Base-by-base conservation (phyloP, 148 eudicot genomes). In the Dysphania ambrosioides region DNA sequence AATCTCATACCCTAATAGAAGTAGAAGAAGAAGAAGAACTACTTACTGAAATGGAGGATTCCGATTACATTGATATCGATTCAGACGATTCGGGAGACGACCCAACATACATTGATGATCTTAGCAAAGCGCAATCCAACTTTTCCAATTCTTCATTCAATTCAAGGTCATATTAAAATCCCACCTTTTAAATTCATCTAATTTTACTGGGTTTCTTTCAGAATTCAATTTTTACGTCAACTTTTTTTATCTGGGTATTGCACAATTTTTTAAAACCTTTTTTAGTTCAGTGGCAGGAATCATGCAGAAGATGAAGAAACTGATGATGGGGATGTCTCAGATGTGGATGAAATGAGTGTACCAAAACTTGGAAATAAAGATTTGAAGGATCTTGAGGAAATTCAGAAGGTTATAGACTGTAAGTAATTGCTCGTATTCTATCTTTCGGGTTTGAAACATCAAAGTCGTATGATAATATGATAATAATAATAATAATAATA, bases 11-110 rank as follows among this genome's bases (percentile, higher is more conserved):
- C 5, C n/a, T 16, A 36, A 41, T 19, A 16, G 40, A 71, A 36
- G 63, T 42, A 34, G 71, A 73, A 67, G 61, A 51, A 41, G 40
- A n/a, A n/a, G n/a, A n/a, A n/a, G n/a, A n/a, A 51, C 6, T 49
- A 60, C n/a, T n/a, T 42, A 16, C 18, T 13, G 83, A 75, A 64
- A 53, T 66, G 34, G 73, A 71, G 16, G 85, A 83, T 51, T 82
- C 79, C 1, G 77, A 73, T 24, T 27, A 36, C 24, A 83, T 83
- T 21, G 74, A 73, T 2, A 70, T 35, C 21, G 79, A 79, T 76
- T 87, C 88, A 1, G 90, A 87, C 75, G 90, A 87, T 78, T 87
- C 91, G 0, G 82, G 80, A 23, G 82, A 87, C 11, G 92, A 86
- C 30, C 89, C 96, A n/a, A 72, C 71, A 7, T 90, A 81, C 53